These are phyloP conservation scores for Saxispiralis lemnorum DNA, from an alignment of 495 filamentous ascomycete species.

Conservation along the genomic window DNA sequence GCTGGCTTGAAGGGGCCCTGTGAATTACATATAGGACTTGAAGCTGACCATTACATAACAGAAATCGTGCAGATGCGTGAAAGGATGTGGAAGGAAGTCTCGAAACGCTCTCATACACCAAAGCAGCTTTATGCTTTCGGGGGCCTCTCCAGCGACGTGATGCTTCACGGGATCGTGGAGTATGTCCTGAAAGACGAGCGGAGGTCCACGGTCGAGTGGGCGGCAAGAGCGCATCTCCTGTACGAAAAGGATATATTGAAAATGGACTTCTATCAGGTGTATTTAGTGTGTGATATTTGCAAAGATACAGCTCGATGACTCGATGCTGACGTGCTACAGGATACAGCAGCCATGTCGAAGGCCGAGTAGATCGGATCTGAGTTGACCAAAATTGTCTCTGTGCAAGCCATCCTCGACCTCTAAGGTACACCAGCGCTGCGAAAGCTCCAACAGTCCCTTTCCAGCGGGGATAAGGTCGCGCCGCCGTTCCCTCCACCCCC, in stretches of 20 bases:
- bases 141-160: conserved; percentile 31
- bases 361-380: background rate
- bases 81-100: conserved; percentile 39
- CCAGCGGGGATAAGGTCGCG: too few relatives aligned
- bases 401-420: too few relatives aligned
- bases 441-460: too few relatives aligned
- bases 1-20: too few relatives aligned
- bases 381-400: too few relatives aligned
- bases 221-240: conserved; percentile 35
- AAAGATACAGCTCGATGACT: too few relatives aligned
- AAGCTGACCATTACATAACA: conserved; percentile 14
- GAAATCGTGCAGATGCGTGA: conserved; percentile 38
- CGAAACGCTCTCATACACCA: conserved; percentile 32
- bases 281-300: conserved; percentile 32
- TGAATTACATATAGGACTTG: background rate
- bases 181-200: conserved; percentile 36
- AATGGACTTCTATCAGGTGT: conserved; percentile 51
- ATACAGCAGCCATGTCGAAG: conserved; percentile 9
- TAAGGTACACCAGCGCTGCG: too few relatives aligned
- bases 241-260: conserved; percentile 30
- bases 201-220: conserved; percentile 34
- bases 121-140: conserved; percentile 37
- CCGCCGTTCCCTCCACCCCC: too few relatives aligned
- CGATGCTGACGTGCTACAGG: conserved; percentile 5
- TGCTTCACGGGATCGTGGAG: conserved; percentile 42